Percentiles rank a stretch among this genome's conserved stretches.
These are phyloP conservation scores for Pythium aristosporum DNA, from an alignment of 352 stramenopile genomes.

Conservation along the genomic window DNA sequence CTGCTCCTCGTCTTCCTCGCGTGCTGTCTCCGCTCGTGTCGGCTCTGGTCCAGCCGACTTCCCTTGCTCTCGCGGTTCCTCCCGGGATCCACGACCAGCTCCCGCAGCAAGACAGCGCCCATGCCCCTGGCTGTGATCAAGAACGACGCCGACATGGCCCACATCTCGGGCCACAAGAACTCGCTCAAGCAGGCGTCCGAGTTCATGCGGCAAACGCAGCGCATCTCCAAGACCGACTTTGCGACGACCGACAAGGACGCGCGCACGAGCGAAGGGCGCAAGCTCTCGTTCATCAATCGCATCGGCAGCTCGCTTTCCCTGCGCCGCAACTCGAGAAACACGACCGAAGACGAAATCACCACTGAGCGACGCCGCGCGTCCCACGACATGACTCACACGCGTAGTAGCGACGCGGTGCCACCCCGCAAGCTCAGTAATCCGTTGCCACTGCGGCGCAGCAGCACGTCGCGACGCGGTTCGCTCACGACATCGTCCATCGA, in stretches of 20 bases:
- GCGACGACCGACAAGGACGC: slow-evolving; percentile 17
- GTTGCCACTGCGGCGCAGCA: slow-evolving; percentile 9
- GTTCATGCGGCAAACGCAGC: slow-evolving; percentile 72
- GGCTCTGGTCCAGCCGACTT: neutral
- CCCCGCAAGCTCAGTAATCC: slow-evolving; percentile 23
- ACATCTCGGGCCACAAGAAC: slow-evolving; percentile 79
- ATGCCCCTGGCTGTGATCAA: slow-evolving; percentile 66
- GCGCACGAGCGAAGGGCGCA: slow-evolving; percentile 6
- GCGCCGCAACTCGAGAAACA: slow-evolving; percentile 13
- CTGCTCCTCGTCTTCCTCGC: slow-evolving; percentile 14
- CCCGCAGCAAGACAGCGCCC: slow-evolving; percentile 38
- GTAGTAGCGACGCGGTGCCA: neutral
- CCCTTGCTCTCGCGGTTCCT: slow-evolving; percentile 16
- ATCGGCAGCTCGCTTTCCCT: slow-evolving; percentile 16
- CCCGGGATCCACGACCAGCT: slow-evolving; percentile 6
- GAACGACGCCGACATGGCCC: slow-evolving; percentile 54
- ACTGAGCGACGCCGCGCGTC: slow-evolving; percentile 2
- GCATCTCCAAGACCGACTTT: slow-evolving; percentile 46
- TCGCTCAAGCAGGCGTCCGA: slow-evolving; percentile 58
- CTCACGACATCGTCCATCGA: slow-evolving; percentile 16
- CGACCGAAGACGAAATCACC: neutral
- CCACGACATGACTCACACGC: neutral
- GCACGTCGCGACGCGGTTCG: slow-evolving; percentile 19
- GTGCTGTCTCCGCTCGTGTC: neutral
- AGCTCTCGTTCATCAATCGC: slow-evolving; percentile 13